Base-by-base conservation (phyloP, 2,329 filamentous ascomycete genomes). In the Neofusicoccum ribis region DNA sequence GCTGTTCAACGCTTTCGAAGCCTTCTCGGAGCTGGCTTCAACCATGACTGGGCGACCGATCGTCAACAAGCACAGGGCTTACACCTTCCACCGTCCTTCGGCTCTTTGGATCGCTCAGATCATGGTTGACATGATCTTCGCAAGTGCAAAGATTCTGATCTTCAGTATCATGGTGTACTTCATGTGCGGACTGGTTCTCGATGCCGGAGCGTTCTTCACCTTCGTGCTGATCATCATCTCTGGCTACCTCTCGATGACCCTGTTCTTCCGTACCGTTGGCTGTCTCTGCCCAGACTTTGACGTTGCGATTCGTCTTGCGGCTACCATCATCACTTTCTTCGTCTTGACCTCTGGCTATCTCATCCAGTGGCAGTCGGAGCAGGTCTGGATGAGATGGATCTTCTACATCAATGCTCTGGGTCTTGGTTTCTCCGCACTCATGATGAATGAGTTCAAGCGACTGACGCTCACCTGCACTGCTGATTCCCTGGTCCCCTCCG, bases 1-100 rank as follows among this genome's bases (percentile, higher is more conserved):
- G 1, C 79, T 96, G 4, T 94, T 94, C 83, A 94, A 94, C 75
- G 90, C 90, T n/a, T 94, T 96, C 77, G 89, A 92, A 72, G 91
- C 92, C 27, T 93, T 95, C 73, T 86, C 89, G 0, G 92, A 96
- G 75, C 79, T 96, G 0, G 89, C 85, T 0, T 84, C 85, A 11
- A 90, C 89, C 1, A 94, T 95, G 90, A 79, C 88, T 15, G 91
- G 89, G 0, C 85, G 92, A 8, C 84, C 88, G 0, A 90, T 96
- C 43, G 85, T 96, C 67, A 92, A 93, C 75, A 96, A 95, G 74
- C 92, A 96, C 76, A 88, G 89, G 65, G 89, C 90, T 0, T 96
- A 92, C 70, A 90, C 91, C 0, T 94, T 96, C 73, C 90, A 95
- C 74, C 84, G 91, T 39, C 92, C 92, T 0, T 92, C 90, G 0